Conservation (phyloP, 2,329 filamentous ascomycete species). For the Cadophora luteo-olivacea region DNA sequence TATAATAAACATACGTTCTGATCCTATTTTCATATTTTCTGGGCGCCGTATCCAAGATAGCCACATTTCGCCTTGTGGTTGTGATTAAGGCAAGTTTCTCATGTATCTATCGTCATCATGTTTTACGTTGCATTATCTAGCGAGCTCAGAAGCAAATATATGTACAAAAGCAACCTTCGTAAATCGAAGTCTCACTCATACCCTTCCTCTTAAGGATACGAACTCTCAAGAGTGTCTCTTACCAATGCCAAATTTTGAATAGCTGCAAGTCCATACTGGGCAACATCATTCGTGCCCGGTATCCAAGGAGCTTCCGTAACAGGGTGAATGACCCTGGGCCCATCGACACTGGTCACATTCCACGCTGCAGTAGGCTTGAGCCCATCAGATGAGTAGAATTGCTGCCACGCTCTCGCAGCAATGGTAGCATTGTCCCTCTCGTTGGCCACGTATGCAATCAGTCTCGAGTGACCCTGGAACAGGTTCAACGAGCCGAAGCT, state of each 20-base stretch:
- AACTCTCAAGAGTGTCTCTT: constrained; percentile 15
- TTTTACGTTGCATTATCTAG: not conserved
- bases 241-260: constrained; percentile 60
- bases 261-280: constrained; percentile 62
- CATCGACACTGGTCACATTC: constrained; percentile 49
- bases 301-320: constrained; percentile 64
- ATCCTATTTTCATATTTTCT: not conserved
- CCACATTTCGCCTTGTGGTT: no score
- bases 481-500: constrained; percentile 56
- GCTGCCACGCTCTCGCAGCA: constrained; percentile 58
- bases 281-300: constrained; percentile 58
- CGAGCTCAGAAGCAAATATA: not conserved
- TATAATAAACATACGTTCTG: constrained; percentile 1
- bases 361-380: constrained; percentile 48
- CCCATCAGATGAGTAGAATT: constrained; percentile 58
- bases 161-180: not conserved
- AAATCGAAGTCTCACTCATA: not conserved
- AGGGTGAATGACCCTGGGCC: constrained; percentile 52
- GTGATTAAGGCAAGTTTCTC: not conserved
- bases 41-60: no score
- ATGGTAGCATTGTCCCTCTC: constrained; percentile 53
- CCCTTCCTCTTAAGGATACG: constrained; percentile 5
- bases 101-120: not conserved
- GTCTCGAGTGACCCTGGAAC: constrained; percentile 62
- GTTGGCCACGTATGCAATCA: constrained; percentile 60